phyloP scores from a whole-genome alignment of 257 asterid species.

The Solanum arcanum region DNA sequence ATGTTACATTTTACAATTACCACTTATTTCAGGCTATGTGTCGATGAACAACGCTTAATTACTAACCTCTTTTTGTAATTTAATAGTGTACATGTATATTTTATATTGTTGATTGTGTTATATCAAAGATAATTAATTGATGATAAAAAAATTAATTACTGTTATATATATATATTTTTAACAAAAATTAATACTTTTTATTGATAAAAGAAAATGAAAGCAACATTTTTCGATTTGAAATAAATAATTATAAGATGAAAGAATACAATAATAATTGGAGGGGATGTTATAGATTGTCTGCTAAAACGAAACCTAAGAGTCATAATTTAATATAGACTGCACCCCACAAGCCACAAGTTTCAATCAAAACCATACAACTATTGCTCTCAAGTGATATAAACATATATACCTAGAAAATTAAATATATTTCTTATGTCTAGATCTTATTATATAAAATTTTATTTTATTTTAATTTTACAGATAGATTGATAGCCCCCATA shows the following conservation, averaged over 20 bases:
- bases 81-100: not conserved
- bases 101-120: not conserved
- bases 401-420: not conserved
- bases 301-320: not conserved
- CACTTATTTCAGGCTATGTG: not conserved
- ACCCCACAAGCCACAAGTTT: slow-evolving; percentile 25
- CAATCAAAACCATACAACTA: slow-evolving; percentile 7
- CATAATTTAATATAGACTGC: slow-evolving; percentile 11
- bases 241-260: not conserved
- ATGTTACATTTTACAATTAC: not conserved
- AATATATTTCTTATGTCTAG: not conserved
- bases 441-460: not conserved
- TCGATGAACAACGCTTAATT: not conserved
- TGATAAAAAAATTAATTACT: not conserved
- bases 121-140: too few species aligned
- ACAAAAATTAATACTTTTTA: too few species aligned
- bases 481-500: slow-evolving; percentile 14
- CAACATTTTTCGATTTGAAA: not conserved
- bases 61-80: not conserved
- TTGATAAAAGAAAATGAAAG: not conserved
- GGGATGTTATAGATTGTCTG: not conserved
- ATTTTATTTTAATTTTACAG: slow-evolving; percentile 19
- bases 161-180: too few species aligned
- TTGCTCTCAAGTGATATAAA: slow-evolving; percentile 6
- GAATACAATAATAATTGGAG: not conserved